Evolutionary conservation across 495 filamentous ascomycete genomes (phyloP).

Genomic region (Tuber brumale): DNA sequence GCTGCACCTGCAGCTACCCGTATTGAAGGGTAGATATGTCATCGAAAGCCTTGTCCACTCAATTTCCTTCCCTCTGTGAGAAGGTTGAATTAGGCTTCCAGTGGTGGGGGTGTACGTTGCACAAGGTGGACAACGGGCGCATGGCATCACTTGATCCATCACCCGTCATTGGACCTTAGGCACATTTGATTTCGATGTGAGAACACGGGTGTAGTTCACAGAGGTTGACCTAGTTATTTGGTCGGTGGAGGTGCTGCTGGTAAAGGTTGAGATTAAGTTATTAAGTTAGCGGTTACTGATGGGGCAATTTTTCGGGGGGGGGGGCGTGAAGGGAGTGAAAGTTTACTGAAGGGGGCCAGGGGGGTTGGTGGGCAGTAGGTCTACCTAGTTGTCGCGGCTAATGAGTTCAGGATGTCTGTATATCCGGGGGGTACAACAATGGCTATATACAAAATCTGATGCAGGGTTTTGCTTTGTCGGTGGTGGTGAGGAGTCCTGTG

Average conservation of each 20-base stretch:
- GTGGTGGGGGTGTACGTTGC: background rate
- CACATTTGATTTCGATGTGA: background rate
- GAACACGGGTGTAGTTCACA: background rate
- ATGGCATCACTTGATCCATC: background rate
- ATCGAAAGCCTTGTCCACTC: background rate
- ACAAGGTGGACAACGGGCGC: background rate
- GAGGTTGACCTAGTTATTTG: background rate
- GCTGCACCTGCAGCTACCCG: background rate
- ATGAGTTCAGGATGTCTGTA: background rate
- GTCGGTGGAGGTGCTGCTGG: background rate
- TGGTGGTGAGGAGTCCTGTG: background rate
- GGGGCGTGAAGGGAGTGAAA: background rate
- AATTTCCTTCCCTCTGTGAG: background rate
- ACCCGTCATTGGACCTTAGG: background rate
- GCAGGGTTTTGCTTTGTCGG: background rate
- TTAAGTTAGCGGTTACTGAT: background rate
- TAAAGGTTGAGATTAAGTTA: background rate
- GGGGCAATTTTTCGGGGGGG: background rate
- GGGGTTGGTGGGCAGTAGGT: background rate
- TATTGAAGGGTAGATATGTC: background rate
- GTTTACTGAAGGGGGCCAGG: background rate
- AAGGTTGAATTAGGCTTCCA: constrained; percentile 1
- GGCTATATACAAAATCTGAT: background rate
- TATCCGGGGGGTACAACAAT: background rate
- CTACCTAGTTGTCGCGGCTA: background rate